A percentile compares a stretch with the other conserved stretches of the same genome.
phyloP scores from a whole-genome alignment of 495 filamentous ascomycete genomes.

The Hypoxylon fuscum region DNA sequence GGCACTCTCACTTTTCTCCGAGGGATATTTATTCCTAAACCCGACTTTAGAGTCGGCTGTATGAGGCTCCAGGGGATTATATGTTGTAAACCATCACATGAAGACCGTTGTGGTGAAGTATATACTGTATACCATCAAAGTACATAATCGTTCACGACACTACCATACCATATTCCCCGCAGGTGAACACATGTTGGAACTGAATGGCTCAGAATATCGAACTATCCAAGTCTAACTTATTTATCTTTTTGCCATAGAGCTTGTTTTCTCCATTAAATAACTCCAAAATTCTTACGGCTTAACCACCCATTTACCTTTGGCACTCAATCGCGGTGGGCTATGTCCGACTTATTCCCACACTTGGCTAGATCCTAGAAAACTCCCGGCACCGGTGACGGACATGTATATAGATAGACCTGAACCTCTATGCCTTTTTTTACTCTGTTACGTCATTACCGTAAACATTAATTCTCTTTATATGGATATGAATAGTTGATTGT shows the following conservation, averaged over 20 bases:
- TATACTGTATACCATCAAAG: neutral
- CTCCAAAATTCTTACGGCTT: too few species aligned
- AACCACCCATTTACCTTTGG: neutral
- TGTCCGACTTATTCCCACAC: constrained; percentile 30
- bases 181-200: too few species aligned
- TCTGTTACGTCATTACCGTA: too few species aligned
- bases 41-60: neutral
- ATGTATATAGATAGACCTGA: neutral
- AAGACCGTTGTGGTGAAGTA: too few species aligned
- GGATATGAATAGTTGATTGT: neutral
- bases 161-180: too few species aligned
- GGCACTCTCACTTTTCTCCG: neutral
- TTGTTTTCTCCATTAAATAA: too few species aligned
- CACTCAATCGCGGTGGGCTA: neutral
- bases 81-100: neutral
- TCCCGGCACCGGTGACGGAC: constrained; percentile 17
- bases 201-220: too few species aligned
- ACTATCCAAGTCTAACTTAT: too few species aligned
- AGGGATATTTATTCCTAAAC: neutral
- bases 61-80: neutral
- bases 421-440: neutral
- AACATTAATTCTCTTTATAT: too few species aligned
- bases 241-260: too few species aligned
- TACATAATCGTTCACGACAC: neutral
- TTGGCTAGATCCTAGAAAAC: neutral